A percentile compares a stretch with the other conserved stretches of the same genome.
Conservation (phyloP, 2,329 filamentous ascomycete species). For the Talaromyces rugulosus region DNA sequence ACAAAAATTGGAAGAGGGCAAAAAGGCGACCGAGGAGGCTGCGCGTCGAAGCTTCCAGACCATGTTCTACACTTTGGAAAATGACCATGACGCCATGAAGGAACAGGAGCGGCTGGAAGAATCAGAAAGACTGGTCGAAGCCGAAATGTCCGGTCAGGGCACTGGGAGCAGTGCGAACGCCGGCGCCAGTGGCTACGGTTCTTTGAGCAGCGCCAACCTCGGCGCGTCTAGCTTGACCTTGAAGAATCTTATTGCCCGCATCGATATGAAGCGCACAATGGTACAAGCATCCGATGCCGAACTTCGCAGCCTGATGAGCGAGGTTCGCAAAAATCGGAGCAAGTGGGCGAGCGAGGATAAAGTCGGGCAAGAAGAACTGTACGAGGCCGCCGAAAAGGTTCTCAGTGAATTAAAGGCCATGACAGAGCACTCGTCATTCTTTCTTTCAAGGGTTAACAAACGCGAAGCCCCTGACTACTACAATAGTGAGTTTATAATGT, state of each 20-base stretch:
- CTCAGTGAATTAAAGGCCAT: slow-evolving; percentile 95
- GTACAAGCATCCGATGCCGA: slow-evolving; percentile 92
- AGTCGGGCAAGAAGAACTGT: slow-evolving; percentile 94
- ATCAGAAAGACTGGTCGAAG: slow-evolving; percentile 91
- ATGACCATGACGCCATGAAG: slow-evolving; percentile 91
- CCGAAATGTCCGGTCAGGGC: slow-evolving; percentile 72
- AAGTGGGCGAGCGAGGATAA: slow-evolving; percentile 99
- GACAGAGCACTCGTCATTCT: slow-evolving; percentile 95
- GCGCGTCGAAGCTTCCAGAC: slow-evolving; percentile 89
- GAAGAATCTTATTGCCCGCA: slow-evolving; percentile 93
- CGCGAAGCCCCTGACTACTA: slow-evolving; percentile 96
- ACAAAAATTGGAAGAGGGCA: slow-evolving; percentile 87
- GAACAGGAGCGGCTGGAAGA: slow-evolving; percentile 97
- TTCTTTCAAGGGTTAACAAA: slow-evolving; percentile 91
- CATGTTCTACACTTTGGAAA: slow-evolving; percentile 91
- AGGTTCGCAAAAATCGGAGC: slow-evolving; percentile 94
- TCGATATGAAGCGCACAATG: slow-evolving; percentile 86
- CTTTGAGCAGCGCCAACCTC: slow-evolving; percentile 87
- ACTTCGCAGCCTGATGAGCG: slow-evolving; percentile 86
- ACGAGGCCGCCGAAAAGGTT: slow-evolving; percentile 95
- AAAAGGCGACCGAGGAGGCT: slow-evolving; percentile 82
- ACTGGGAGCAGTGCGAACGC: slow-evolving; percentile 51
- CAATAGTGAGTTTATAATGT: slow-evolving; percentile 58
- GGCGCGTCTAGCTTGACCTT: slow-evolving; percentile 93
- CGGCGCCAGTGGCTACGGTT: slow-evolving; percentile 69